Percentiles rank a stretch among this genome's conserved stretches.
Evolutionary conservation across 345 rosid species (phyloP).

Genomic region (Jatropha curcas): DNA sequence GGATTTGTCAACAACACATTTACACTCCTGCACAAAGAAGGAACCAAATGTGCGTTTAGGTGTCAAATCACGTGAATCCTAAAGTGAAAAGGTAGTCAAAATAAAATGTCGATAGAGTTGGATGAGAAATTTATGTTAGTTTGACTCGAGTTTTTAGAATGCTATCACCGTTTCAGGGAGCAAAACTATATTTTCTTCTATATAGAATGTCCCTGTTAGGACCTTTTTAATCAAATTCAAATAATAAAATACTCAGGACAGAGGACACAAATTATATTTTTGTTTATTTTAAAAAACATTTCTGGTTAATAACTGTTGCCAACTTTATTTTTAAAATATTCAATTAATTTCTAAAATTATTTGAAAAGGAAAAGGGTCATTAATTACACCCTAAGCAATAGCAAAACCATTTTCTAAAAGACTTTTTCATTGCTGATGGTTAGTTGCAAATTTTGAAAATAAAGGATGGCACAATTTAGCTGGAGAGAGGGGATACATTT

Average conservation of each 20-base stretch:
- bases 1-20: conserved; percentile 96
- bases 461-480: background rate
- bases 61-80: conserved; percentile 15
- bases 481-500: background rate
- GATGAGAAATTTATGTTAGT: background rate
- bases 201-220: background rate
- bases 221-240: background rate
- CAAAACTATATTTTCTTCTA: background rate
- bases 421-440: background rate
- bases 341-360: no score
- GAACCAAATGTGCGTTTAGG: conserved; percentile 11
- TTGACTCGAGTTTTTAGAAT: background rate
- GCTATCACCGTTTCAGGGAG: background rate
- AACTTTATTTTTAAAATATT: no score
- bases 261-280: background rate
- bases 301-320: background rate
- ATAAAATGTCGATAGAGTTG: background rate
- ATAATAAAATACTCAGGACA: background rate
- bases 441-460: background rate
- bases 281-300: background rate
- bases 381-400: background rate
- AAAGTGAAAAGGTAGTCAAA: background rate
- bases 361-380: background rate
- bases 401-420: background rate
- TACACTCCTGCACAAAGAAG: conserved; percentile 56